phyloP scores from a whole-genome alignment of 257 asterid species.

The Misopates orontium region DNA sequence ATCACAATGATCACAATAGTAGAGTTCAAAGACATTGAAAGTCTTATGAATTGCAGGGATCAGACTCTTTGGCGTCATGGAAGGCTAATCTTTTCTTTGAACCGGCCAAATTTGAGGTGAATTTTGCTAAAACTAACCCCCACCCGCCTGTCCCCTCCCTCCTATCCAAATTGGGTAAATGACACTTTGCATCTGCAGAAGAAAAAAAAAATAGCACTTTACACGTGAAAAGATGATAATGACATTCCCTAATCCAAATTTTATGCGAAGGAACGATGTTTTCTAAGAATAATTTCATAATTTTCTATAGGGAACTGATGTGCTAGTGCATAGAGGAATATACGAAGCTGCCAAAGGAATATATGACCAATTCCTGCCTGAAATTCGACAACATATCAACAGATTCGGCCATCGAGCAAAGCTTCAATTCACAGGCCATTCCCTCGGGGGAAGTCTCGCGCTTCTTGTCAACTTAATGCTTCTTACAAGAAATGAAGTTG shows the following conservation, averaged over 20 bases:
- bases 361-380: constrained; percentile 80
- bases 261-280: background rate
- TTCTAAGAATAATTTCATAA: background rate
- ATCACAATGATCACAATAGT: background rate
- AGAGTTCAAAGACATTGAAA: background rate
- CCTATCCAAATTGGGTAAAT: too few species aligned
- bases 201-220: too few species aligned
- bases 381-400: constrained; percentile 53
- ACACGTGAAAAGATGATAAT: too few species aligned
- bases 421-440: constrained; percentile 88
- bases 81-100: constrained; percentile 89
- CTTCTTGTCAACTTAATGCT: constrained; percentile 82
- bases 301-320: constrained; percentile 58
- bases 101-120: constrained; percentile 80
- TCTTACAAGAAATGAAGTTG: constrained; percentile 51
- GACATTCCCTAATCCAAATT: background rate
- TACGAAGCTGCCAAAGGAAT: constrained; percentile 96
- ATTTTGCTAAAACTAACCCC: constrained; percentile 12
- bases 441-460: constrained; percentile 94
- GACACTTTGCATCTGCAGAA: too few species aligned
- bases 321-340: constrained; percentile 83
- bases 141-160: too few species aligned
- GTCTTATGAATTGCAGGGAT: constrained; percentile 55
- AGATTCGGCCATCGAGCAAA: constrained; percentile 67
- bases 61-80: constrained; percentile 89